A percentile compares a stretch with the other conserved stretches of the same genome.
phyloP scores from a whole-genome alignment of 148 eudicot genomes.

The Camellia granthamiana region DNA sequence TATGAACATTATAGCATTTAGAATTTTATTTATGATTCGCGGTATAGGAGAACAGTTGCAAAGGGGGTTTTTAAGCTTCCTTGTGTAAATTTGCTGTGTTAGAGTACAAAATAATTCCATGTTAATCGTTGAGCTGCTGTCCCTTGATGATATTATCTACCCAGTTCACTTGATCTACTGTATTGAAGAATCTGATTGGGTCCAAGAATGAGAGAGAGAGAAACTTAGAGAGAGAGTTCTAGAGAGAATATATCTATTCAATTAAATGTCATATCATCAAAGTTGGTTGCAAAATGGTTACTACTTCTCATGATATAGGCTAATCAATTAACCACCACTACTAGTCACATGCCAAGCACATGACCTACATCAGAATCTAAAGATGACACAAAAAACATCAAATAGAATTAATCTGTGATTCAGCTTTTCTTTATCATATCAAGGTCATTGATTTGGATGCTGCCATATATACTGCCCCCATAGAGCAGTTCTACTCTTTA shows the following conservation, averaged over 20 bases:
- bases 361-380: neutral
- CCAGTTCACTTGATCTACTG: neutral
- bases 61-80: neutral
- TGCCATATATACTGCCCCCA: neutral
- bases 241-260: no score
- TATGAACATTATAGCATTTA: neutral
- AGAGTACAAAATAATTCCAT: neutral
- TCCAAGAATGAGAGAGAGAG: conserved; percentile 23
- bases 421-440: neutral
- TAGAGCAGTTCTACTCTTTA: neutral
- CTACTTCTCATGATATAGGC: no score
- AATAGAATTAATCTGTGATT: neutral
- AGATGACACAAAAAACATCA: neutral
- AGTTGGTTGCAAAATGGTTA: no score
- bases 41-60: neutral
- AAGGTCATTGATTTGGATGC: neutral
- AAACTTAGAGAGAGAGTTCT: no score
- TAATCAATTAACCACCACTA: no score
- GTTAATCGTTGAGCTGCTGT: neutral
- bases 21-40: neutral
- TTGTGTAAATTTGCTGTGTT: neutral
- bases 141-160: neutral
- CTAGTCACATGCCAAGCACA: no score
- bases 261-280: no score
- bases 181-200: neutral